These are phyloP conservation scores for Lycium barbarum DNA, from an alignment of 257 asterid genomes.

Conservation along the genomic window DNA sequence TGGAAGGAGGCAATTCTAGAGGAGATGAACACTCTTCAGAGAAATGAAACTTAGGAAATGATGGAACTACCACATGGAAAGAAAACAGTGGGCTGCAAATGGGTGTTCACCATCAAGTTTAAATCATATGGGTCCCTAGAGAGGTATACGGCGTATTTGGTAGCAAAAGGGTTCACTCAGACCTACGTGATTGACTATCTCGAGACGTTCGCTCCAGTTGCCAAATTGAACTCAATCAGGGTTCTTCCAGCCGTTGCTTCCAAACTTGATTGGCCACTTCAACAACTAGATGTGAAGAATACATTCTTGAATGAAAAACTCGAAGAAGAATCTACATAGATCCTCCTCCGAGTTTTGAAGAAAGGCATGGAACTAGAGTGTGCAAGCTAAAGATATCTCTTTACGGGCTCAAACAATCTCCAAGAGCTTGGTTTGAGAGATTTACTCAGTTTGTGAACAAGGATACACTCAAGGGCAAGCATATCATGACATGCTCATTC, in stretches of 20 bases:
- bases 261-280: background rate
- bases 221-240: background rate
- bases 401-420: background rate
- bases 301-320: background rate
- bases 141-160: background rate
- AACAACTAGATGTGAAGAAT: background rate
- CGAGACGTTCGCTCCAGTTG: background rate
- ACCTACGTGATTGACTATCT: background rate
- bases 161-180: background rate
- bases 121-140: background rate
- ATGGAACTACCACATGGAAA: background rate
- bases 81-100: background rate
- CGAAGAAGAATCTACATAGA: background rate
- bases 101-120: background rate
- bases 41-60: no score
- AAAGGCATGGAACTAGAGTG: background rate
- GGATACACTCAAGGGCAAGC: constrained; percentile 19
- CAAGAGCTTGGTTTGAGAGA: constrained; percentile 16
- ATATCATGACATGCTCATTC: background rate
- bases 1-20: no score
- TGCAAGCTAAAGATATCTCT: background rate
- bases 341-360: background rate
- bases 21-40: no score
- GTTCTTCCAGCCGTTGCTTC: background rate
- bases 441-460: background rate